Evolutionary conservation across 2,329 filamentous ascomycete species (phyloP).

Genomic region (Exophiala bonariae): DNA sequence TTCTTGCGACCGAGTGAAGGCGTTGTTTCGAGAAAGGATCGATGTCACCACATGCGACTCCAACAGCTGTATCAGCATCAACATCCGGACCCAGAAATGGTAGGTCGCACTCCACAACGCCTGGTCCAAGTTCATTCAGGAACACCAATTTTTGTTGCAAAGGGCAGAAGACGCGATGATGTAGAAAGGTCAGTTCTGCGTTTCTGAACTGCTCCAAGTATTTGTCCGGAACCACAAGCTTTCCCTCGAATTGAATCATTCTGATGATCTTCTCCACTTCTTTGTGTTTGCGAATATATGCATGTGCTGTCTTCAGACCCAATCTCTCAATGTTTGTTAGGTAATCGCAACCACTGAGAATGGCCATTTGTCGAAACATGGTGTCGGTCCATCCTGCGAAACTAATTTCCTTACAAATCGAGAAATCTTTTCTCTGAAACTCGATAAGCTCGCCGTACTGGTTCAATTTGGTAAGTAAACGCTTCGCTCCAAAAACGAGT

Average conservation of each 20-base stretch:
- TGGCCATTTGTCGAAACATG: slow-evolving; percentile 93
- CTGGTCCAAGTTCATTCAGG: slow-evolving; percentile 65
- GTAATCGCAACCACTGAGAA: slow-evolving; percentile 95
- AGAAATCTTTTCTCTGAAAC: slow-evolving; percentile 86
- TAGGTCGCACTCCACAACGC: slow-evolving; percentile 67
- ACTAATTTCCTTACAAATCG: slow-evolving; percentile 82
- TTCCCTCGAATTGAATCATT: slow-evolving; percentile 85
- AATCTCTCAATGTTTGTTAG: slow-evolving; percentile 80
- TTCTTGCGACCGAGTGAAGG: slow-evolving; percentile 20
- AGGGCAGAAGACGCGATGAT: slow-evolving; percentile 94
- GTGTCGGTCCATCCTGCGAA: slow-evolving; percentile 88
- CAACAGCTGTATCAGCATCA: slow-evolving; percentile 66
- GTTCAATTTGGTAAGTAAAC: slow-evolving; percentile 89
- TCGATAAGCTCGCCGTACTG: slow-evolving; percentile 92
- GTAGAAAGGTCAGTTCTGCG: slow-evolving; percentile 88
- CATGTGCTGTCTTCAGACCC: slow-evolving; percentile 90
- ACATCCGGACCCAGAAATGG: slow-evolving; percentile 78
- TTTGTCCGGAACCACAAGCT: slow-evolving; percentile 74
- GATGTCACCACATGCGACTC: slow-evolving; percentile 77
- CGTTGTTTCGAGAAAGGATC: slow-evolving; percentile 63
- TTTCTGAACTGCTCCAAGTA: slow-evolving; percentile 81
- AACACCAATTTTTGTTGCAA: slow-evolving; percentile 69
- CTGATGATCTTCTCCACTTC: slow-evolving; percentile 78
- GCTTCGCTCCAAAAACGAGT: slow-evolving; percentile 89
- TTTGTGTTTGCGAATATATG: slow-evolving; percentile 86